Evolutionary conservation across 306 rosid genomes (phyloP), one percentile per base, ranked within the genome.

Genomic region (Dicorynia guianensis): DNA sequence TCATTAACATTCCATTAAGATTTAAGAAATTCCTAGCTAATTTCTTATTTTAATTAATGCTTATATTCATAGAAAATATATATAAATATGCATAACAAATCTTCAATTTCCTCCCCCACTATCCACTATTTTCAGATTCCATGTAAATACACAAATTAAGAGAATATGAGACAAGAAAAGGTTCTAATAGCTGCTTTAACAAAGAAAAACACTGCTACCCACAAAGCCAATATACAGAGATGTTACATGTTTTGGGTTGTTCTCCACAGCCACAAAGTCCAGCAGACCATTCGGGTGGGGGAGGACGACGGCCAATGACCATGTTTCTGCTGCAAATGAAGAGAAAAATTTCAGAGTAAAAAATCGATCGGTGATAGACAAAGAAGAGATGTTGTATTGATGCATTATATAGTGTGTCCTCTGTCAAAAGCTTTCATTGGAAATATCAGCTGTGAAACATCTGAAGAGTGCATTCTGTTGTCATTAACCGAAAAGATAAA

Each of bases 211-310:
- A 25, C 30, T 25, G 30, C 30, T 25, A 2, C 30, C 30, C 30
- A 25, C 2, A 25, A 25, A 25, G 30, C 1, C 12, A 11, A 46
- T 11, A 46, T 46, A 13, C 3, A 13, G 8, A 56, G 6, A 74
- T 9, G 60, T 64, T 79, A 88, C 89, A 83, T 66, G 86, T 85
- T 63, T 38, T 39, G 7, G 58, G 43, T 39, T 79, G 67, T 13
- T 79, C 74, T 14, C 70, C 77, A 57, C 85, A 83, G 64, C 20
- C 56, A 63, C 76, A 85, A 2, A 88, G 48, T 11, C 53, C 4
- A 55, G 72, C 34, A 19, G 86, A 72, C 88, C 93, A 88, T 52
- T 83, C 61, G 18, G 86, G 70, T 1, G 78, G 30, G 35, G 62
- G 25, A 50, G 76, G 55, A 36, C 30, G 77, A 72, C 72, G 50